Evolutionary conservation across 2,329 filamentous ascomycete genomes (phyloP).

Genomic region (Lecanicillium sp.): DNA sequence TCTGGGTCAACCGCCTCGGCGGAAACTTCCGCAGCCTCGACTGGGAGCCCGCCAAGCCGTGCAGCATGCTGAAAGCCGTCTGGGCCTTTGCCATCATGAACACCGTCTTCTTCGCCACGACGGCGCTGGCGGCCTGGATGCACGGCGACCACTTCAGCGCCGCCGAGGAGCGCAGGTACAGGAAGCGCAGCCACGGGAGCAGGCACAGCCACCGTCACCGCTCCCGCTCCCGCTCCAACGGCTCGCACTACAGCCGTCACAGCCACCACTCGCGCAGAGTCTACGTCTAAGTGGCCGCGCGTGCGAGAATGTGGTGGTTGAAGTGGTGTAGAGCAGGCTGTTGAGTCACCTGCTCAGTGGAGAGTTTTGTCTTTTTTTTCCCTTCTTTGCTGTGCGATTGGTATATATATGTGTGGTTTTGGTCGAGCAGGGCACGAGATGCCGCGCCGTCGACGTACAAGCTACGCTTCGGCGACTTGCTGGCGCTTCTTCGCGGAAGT

Average conservation of each 20-base stretch:
- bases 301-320: neutral
- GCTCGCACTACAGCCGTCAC: constrained; percentile 39
- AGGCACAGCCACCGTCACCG: constrained; percentile 38
- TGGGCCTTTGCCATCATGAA: constrained; percentile 93
- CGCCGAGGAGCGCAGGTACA: constrained; percentile 27
- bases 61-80: constrained; percentile 84
- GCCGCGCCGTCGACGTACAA: neutral
- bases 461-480: neutral
- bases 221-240: constrained; percentile 31
- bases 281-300: constrained; percentile 37
- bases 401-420: neutral
- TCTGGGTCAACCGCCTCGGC: constrained; percentile 55
- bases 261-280: constrained; percentile 40
- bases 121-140: constrained; percentile 61
- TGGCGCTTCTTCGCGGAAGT: neutral
- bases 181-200: constrained; percentile 32
- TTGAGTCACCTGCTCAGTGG: too few species aligned
- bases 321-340: neutral
- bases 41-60: constrained; percentile 64
- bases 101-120: constrained; percentile 71
- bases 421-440: neutral
- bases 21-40: constrained; percentile 51
- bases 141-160: constrained; percentile 48
- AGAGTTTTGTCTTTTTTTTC: neutral
- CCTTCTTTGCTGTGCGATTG: too few species aligned